Percentiles rank a stretch among this genome's conserved stretches.
Evolutionary conservation across 2,329 filamentous ascomycete genomes (phyloP).

Genomic region (Calycina herbarum): DNA sequence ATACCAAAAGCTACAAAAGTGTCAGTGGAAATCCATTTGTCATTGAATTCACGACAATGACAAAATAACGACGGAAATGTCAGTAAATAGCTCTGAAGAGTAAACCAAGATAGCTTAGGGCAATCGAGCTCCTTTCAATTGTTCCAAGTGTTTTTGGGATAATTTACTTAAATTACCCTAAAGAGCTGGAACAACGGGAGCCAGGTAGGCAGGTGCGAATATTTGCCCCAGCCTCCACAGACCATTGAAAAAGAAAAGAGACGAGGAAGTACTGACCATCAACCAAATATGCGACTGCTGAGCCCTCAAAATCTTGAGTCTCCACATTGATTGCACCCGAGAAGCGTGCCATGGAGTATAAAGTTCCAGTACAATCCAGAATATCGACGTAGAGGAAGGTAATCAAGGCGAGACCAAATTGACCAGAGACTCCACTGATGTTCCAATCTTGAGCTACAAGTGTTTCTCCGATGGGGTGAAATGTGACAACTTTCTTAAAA

Average conservation of each 20-base stretch:
- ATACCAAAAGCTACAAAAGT: conserved; percentile 53
- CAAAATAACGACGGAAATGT: neutral
- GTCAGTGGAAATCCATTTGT: neutral
- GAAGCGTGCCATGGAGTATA: conserved; percentile 86
- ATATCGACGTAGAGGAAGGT: conserved; percentile 90
- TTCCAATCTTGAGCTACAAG: conserved; percentile 73
- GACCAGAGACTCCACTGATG: conserved; percentile 58
- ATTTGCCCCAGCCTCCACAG: too few species aligned
- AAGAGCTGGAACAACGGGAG: neutral
- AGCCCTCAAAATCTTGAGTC: conserved; percentile 84
- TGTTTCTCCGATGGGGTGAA: conserved; percentile 70
- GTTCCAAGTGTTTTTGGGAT: too few species aligned
- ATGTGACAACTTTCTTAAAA: conserved; percentile 82
- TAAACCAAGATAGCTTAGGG: too few species aligned
- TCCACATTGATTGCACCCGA: conserved; percentile 73
- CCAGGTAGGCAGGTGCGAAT: too few species aligned
- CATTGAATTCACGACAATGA: neutral
- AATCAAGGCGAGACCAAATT: conserved; percentile 80
- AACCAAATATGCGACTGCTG: conserved; percentile 76
- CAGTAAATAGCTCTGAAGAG: too few species aligned
- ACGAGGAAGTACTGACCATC: conserved; percentile 53
- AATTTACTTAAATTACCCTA: too few species aligned
- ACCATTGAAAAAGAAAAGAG: too few species aligned
- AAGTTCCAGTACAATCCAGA: conserved; percentile 77
- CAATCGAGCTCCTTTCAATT: too few species aligned